Base-by-base conservation (phyloP, 371 early-diverging fungal genomes). In the Mucor racemosus region DNA sequence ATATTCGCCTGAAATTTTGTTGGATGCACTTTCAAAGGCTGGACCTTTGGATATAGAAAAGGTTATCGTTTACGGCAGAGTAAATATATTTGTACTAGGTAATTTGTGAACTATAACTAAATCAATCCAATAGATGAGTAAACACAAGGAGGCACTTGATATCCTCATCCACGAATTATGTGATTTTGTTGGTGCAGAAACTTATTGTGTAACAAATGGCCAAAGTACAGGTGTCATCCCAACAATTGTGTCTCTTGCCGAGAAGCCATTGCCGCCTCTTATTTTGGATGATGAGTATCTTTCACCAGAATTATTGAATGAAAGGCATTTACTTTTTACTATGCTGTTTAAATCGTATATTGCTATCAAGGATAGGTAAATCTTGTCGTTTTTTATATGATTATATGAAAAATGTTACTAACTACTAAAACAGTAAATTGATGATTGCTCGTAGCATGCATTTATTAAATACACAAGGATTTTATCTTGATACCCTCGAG, bases 131-230 rank as follows among this genome's bases (percentile, higher is more conserved):
- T 53, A 90, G 89, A 69, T 82, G 68, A 72, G 69, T 19, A 76
- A 80, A 41, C 87, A 87, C 61, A 77, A 85, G 42, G 80, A 84
- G 9, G 85, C 85, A 26, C 69, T 91, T 40, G 64, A 71, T 36
- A 81, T 84, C 17, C 62, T 89, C 63, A 88, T 85, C 21, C 77
- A 82, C 36, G 77, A 80, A 9, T 39, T 91, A 41, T 69, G 76
- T 13, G 92, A 92, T 64, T 86, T 84, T 69, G 77, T 81, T 13
- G 90, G 88, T 35, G 90, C 87, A 10, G 91, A 92, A 62, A 84
- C 79, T n/a, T 84, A 85, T 42, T 89, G 89, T 60, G 78, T 85
- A 14, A 86, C 85, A 11, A 80, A 80, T 64, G 87, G 87, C 0
- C 73, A 78, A 59, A 80, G 80, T 35, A 73, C 71, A 48, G 80